Base-by-base conservation (phyloP, 1,284 basidiomycete species). In the Xanthoconium separans region DNA sequence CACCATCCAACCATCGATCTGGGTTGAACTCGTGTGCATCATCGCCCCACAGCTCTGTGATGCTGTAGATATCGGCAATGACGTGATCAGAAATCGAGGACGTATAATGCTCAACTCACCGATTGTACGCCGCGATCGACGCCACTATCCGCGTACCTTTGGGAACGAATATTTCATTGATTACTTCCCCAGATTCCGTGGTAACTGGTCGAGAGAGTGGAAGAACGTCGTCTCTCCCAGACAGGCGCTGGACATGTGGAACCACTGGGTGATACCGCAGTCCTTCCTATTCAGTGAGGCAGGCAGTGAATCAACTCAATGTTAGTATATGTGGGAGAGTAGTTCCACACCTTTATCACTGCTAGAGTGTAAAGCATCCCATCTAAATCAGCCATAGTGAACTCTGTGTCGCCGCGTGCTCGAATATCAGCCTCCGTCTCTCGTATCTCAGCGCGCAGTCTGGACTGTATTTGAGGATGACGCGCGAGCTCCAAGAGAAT, bases 21-120 rank as follows among this genome's bases (percentile, higher is more conserved):
- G 81, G 82, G 53, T 81, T 76, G 65, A 76, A 84, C 16, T 62
- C 58, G 47, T 82, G 67, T 2, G 82, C 75, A 58, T 84, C 78
- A 13, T 73, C 64, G 0, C 82, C 81, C 70, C 43, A 51, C 5
- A 45, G 15, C 39, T 40, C 20, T 22, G 39, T 40, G 58, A 79
- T 70, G 54, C 75, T 75, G 53, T 34, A 15, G 46, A 50, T 49
- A 6, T 37, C 18, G 8, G 18, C 8, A 11, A 7, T 37, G 16
- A 56, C 10, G 9, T 37, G 13, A 56, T 59, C 15, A 45, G 34
- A 22, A 13, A 36, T 15, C 3, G 6, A 7, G 45, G 31, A 11
- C 29, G 15, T 7, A 37, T 37, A 22, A 16, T 16, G 15, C 29
- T n/a, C 5, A n/a, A 11, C 59, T 47, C 3, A 73, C 75, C 73